A percentile compares a stretch with the other conserved stretches of the same genome.
phyloP scores from a whole-genome alignment of 2,329 filamentous ascomycete genomes.

The Botrytis elliptica region DNA sequence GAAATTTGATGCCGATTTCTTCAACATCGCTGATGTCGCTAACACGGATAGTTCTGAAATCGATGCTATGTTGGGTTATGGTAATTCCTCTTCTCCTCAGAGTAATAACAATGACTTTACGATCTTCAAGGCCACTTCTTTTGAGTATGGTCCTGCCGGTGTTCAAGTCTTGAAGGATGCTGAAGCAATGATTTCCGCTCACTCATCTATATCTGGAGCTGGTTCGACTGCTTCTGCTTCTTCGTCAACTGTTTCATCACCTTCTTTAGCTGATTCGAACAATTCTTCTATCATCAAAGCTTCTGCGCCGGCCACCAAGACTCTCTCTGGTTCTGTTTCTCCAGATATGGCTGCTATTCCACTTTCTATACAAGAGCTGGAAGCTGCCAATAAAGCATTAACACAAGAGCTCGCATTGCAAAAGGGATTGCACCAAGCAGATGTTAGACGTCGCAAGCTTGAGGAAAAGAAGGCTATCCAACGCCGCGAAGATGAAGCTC shows the following conservation, averaged over 20 bases:
- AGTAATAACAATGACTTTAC: neutral
- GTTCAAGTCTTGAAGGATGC: neutral
- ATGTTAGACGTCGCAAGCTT: neutral
- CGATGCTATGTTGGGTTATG: neutral
- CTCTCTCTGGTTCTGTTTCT: neutral
- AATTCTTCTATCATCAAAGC: too few relatives aligned
- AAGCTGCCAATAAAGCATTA: neutral
- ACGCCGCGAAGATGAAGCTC: neutral
- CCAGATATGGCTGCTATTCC: neutral
- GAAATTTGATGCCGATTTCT: neutral
- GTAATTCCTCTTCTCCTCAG: neutral
- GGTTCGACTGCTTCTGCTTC: neutral
- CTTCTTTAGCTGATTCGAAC: rapidly evolving
- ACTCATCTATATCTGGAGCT: neutral
- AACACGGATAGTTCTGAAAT: neutral
- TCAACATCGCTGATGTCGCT: neutral
- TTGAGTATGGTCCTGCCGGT: neutral
- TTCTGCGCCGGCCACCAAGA: neutral
- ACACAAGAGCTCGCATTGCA: neutral
- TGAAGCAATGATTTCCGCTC: neutral
- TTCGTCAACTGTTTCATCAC: neutral
- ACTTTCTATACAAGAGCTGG: neutral
- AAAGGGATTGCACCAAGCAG: neutral
- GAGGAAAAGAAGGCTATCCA: neutral
- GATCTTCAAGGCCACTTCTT: neutral